phyloP scores from a whole-genome alignment of 257 asterid genomes.

The Solanum tacnaense region DNA sequence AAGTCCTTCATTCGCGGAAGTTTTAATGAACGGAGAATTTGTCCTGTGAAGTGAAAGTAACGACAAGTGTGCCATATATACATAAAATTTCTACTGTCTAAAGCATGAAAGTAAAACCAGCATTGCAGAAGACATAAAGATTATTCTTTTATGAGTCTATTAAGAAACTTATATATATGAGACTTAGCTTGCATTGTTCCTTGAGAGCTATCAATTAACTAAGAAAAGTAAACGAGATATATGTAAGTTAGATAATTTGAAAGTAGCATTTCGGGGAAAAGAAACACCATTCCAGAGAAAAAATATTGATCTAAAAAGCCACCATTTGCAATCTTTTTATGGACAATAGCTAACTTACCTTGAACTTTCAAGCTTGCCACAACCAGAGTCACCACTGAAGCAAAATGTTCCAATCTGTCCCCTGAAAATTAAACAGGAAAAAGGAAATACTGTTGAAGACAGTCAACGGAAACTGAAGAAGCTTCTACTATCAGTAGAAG shows the following conservation, averaged over 20 bases:
- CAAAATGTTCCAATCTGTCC: neutral
- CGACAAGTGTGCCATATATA: neutral
- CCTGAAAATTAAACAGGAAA: neutral
- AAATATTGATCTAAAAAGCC: neutral
- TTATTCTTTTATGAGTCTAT: neutral
- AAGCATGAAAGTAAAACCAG: too few relatives aligned
- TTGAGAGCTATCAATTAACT: neutral
- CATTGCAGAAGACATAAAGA: neutral
- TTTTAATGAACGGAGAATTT: neutral
- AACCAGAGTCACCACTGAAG: neutral
- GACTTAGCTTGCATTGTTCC: neutral
- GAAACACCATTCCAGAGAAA: neutral
- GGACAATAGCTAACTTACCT: neutral
- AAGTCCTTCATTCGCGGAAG: neutral
- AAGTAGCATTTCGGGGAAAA: neutral
- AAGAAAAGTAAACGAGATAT: neutral
- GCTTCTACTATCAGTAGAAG: neutral
- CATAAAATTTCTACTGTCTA: neutral
- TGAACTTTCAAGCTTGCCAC: neutral
- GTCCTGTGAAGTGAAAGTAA: neutral
- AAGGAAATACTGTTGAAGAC: neutral
- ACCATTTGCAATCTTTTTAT: neutral
- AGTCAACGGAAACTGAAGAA: neutral
- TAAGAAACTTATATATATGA: neutral
- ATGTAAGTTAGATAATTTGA: neutral